These are phyloP conservation scores for Amanita rubescens DNA, from an alignment of 768 basidiomycete species.

Conservation along the genomic window DNA sequence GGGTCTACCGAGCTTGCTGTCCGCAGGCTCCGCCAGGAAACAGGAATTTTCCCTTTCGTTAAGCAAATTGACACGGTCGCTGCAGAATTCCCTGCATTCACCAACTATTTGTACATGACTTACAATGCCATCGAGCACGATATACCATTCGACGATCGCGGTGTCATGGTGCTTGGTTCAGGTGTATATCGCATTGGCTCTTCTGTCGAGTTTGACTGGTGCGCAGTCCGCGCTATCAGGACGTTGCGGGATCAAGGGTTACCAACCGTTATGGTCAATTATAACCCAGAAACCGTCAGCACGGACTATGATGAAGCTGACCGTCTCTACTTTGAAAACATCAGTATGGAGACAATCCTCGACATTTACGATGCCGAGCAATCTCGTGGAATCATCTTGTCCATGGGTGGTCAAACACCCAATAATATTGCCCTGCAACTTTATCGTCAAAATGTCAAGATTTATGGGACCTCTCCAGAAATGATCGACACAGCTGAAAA, in stretches of 20 bases:
- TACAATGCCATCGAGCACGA: slow-evolving; percentile 98
- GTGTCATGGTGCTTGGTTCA: slow-evolving; percentile 96
- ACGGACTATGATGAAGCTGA: slow-evolving; percentile 99
- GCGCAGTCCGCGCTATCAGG: slow-evolving; percentile 93
- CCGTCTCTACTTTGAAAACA: slow-evolving; percentile 97
- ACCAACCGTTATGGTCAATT: slow-evolving; percentile 98
- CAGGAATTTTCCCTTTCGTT: slow-evolving; percentile 78
- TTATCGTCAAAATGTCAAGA: slow-evolving; percentile 96
- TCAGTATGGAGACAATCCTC: slow-evolving; percentile 90
- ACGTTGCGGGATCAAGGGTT: slow-evolving; percentile 92
- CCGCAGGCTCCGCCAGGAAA: slow-evolving; percentile 82
- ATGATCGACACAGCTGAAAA: slow-evolving; percentile 99
- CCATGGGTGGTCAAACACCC: slow-evolving; percentile 98
- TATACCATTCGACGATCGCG: slow-evolving; percentile 80
- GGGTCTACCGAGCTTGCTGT: slow-evolving; percentile 91
- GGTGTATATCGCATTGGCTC: slow-evolving; percentile 99
- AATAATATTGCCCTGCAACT: slow-evolving; percentile 97
- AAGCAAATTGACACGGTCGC: slow-evolving; percentile 99
- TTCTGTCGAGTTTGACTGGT: slow-evolving; percentile 99
- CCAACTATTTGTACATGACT: slow-evolving; percentile 97
- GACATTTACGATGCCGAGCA: slow-evolving; percentile 94
- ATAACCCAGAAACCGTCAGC: slow-evolving; percentile 98
- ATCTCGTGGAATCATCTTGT: slow-evolving; percentile 86
- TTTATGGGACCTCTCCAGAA: slow-evolving; percentile 97
- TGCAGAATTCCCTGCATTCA: slow-evolving; percentile 97